Base-by-base conservation (phyloP, 139 green algal species). In the Chlorella sp. region DNA sequence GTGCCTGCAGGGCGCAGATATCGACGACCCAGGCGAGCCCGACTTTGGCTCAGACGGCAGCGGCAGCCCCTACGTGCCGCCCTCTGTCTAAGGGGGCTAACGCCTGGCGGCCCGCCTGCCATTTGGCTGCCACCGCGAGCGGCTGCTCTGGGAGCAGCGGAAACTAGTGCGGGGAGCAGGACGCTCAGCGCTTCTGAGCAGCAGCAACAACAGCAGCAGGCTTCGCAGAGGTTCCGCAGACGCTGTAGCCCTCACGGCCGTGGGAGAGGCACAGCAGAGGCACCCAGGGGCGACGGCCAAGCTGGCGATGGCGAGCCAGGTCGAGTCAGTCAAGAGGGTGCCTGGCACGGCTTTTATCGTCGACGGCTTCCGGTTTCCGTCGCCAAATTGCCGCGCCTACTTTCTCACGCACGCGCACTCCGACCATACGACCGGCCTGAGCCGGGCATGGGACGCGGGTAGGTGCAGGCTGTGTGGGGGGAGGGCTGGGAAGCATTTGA, bases 351-450 rank as follows among this genome's bases (percentile, higher is more conserved):
- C 35, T 19, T 89, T 94, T 43, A 73, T 93, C 7, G 90, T 90
- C 14, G 87, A 90, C 43, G 83, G 79, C 33, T 89, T 90, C 74
- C 42, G 42, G 1, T 85, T 90, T 33, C 81, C 82, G 35, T 71
- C 19, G 45, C 41, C 53, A 3, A 38, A 50, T 19, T 82, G 56
- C 76, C 31, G 14, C 3, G 76, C 86, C 45, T 93, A 93, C 83
- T 93, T 95, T 63, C 85, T 96, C 3, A 94, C 91, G 0, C 91
- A 96, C 70, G 86, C 74, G n/a, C 91, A 96, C 65, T 79, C 67
- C 2, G 91, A 96, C 79, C 91, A 96, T 82, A 93, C 87, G 3
- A 91, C 82, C 23, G 91, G 90, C 17, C 76, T 95, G 15, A 79
- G 31, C 31, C 82, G 74, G 25, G 33, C 33, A 46, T 94, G 90